Conservation (phyloP, 192 early-diverging fungal genomes). For the Phlyctochytrium arcticum region DNA sequence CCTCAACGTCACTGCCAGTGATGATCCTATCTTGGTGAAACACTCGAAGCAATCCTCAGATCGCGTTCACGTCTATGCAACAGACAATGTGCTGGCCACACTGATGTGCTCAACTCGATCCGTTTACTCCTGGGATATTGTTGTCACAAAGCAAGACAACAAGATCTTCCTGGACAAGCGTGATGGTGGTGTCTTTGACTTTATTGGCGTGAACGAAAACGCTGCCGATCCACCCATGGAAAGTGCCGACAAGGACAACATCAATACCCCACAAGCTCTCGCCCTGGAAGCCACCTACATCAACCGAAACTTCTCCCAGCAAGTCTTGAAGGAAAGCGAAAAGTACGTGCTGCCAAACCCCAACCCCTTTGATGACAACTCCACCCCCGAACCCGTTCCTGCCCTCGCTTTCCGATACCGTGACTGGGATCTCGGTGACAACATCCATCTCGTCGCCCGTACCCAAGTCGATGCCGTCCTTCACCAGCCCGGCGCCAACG, state of each 20-base stretch:
- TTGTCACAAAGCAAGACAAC: slow-evolving; percentile 80
- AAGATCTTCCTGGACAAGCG: slow-evolving; percentile 89
- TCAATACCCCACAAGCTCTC: slow-evolving; percentile 83
- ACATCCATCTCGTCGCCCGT: slow-evolving; percentile 74
- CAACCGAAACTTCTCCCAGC: slow-evolving; percentile 78
- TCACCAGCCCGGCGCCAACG: slow-evolving; percentile 24
- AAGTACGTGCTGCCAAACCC: slow-evolving; percentile 55
- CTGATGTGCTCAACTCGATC: slow-evolving; percentile 91
- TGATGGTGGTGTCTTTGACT: slow-evolving; percentile 77
- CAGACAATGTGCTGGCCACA: slow-evolving; percentile 82
- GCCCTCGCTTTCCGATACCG: slow-evolving; percentile 87
- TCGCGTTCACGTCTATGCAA: slow-evolving; percentile 75
- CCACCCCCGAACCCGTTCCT: slow-evolving; percentile 45
- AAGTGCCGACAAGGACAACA: slow-evolving; percentile 74
- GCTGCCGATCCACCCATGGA: slow-evolving; percentile 87
- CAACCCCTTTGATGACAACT: slow-evolving; percentile 69
- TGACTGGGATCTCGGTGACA: slow-evolving; percentile 72
- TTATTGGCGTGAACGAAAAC: slow-evolving; percentile 93
- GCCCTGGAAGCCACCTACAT: slow-evolving; percentile 84
- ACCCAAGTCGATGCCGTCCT: slow-evolving; percentile 84
- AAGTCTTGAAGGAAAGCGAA: slow-evolving; percentile 57
- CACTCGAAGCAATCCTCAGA: slow-evolving; percentile 27
- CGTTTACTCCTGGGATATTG: slow-evolving; percentile 94
- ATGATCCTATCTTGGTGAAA: slow-evolving; percentile 74
- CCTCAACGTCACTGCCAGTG: slow-evolving; percentile 75